Evolutionary conservation across 164 flowering plant genomes (phyloP).

Genomic region (Magnolia kwangsiensis): DNA sequence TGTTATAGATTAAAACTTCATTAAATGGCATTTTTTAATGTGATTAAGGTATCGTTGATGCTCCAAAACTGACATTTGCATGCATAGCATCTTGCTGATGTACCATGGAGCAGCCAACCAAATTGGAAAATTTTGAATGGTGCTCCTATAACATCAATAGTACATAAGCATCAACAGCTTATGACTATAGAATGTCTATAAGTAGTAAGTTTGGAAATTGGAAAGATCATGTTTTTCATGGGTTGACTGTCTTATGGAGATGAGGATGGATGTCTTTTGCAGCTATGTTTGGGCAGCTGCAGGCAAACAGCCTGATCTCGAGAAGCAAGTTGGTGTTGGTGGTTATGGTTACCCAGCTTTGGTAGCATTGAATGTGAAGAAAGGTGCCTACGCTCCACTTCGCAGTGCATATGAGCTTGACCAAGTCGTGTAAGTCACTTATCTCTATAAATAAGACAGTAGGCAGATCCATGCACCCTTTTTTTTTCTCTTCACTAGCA

Average conservation of each 20-base stretch:
- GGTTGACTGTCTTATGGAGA: not conserved
- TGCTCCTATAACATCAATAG: too few relatives aligned
- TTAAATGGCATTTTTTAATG: too few relatives aligned
- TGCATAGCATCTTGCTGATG: too few relatives aligned
- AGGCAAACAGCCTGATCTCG: constrained; percentile 90
- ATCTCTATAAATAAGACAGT: too few relatives aligned
- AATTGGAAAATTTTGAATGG: too few relatives aligned
- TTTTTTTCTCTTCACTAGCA: not conserved
- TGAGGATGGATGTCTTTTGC: constrained; percentile 24
- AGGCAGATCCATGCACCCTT: not conserved
- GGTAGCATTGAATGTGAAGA: constrained; percentile 85
- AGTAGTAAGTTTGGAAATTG: not conserved
- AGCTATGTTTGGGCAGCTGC: constrained; percentile 96
- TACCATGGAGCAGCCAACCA: too few relatives aligned
- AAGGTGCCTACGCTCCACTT: constrained; percentile 86
- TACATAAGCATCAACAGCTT: too few relatives aligned
- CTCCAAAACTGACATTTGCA: too few relatives aligned
- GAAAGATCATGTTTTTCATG: not conserved
- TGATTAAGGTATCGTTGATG: too few relatives aligned
- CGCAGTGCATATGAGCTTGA: constrained; percentile 82
- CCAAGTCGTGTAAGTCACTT: constrained; percentile 61
- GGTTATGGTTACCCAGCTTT: constrained; percentile 97
- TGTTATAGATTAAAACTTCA: too few relatives aligned
- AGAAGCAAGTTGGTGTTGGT: constrained; percentile 87
- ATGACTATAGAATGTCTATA: too few relatives aligned